A percentile compares a stretch with the other conserved stretches of the same genome.
These are phyloP conservation scores for Malassezia brasiliensis DNA, from an alignment of 1,284 basidiomycete species.

Conservation along the genomic window DNA sequence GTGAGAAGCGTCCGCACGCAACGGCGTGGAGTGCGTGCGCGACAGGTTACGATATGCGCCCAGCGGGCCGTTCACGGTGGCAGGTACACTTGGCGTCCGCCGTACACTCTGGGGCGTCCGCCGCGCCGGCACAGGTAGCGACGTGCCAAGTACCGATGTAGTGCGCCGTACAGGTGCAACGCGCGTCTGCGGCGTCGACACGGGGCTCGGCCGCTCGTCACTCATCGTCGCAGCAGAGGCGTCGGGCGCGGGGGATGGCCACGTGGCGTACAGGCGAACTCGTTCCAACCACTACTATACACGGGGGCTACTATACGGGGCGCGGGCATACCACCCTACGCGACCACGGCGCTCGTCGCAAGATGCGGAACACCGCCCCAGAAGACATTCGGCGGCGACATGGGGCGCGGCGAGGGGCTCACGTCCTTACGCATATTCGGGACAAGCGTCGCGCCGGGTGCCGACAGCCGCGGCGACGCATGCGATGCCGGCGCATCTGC, in stretches of 20 bases:
- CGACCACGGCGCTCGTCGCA: slow-evolving; percentile 1
- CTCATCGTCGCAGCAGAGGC: background rate
- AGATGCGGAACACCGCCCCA: slow-evolving; percentile 3
- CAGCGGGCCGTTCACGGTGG: slow-evolving; percentile 1
- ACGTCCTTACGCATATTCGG: slow-evolving; percentile 15
- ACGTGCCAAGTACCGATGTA: slow-evolving; percentile 2
- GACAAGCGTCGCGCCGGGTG: background rate
- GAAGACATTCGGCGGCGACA: slow-evolving; percentile 3
- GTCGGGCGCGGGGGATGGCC: background rate
- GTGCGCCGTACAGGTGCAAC: background rate
- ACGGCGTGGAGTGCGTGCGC: background rate
- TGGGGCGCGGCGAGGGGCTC: background rate
- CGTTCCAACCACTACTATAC: too few relatives aligned
- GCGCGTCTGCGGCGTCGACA: background rate
- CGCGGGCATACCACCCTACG: background rate
- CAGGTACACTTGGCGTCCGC: background rate
- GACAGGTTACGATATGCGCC: slow-evolving; percentile 12
- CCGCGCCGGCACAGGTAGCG: slow-evolving; percentile 8
- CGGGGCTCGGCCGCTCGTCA: background rate
- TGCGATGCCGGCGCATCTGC: background rate
- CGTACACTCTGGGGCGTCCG: slow-evolving; percentile 2
- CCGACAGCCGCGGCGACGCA: background rate
- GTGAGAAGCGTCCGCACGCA: background rate
- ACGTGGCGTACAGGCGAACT: background rate
- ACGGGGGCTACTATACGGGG: too few relatives aligned